phyloP scores from a whole-genome alignment of 2,329 filamentous ascomycete species.

The Basipetospora chlamydospora region DNA sequence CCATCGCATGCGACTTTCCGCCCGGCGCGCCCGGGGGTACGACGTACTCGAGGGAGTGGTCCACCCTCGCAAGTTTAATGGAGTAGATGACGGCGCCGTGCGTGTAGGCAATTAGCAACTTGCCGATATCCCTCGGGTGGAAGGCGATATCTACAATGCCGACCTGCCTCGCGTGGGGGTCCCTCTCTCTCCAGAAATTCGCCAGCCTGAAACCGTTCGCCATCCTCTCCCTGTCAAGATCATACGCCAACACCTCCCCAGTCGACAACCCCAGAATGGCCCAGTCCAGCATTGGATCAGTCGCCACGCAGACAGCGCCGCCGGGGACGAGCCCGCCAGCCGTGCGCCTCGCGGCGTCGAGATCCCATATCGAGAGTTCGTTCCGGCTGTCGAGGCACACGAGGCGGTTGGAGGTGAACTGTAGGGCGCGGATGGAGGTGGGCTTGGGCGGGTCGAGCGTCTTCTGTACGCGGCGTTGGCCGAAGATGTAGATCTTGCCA shows the following conservation, averaged over 20 bases:
- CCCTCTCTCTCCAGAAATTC: conserved; percentile 70
- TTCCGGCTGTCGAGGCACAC: conserved; percentile 75
- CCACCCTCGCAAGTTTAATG: conserved; percentile 76
- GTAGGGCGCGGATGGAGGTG: conserved; percentile 60
- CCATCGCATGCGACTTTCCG: conserved; percentile 51
- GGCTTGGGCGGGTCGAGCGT: conserved; percentile 56
- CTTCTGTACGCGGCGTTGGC: conserved; percentile 65
- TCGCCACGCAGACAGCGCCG: conserved; percentile 56
- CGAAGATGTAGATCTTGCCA: conserved; percentile 81
- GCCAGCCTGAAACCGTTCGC: conserved; percentile 62
- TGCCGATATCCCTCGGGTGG: conserved; percentile 85
- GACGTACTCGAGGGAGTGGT: conserved; percentile 71
- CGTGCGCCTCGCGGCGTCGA: conserved; percentile 52
- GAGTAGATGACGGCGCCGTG: conserved; percentile 83
- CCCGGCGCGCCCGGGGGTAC: conserved; percentile 72
- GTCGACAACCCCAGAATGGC: conserved; percentile 70
- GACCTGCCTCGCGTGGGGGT: conserved; percentile 45
- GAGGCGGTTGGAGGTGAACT: conserved; percentile 77
- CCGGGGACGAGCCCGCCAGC: conserved; percentile 64
- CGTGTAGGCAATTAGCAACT: conserved; percentile 78
- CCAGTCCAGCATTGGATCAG: conserved; percentile 88
- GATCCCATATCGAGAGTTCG: conserved; percentile 71
- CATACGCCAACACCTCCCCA: conserved; percentile 83
- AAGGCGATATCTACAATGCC: conserved; percentile 66
- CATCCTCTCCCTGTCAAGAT: conserved; percentile 67